phyloP scores from a whole-genome alignment of 2,329 filamentous ascomycete genomes.

The Penicillium aurantiogriseum region DNA sequence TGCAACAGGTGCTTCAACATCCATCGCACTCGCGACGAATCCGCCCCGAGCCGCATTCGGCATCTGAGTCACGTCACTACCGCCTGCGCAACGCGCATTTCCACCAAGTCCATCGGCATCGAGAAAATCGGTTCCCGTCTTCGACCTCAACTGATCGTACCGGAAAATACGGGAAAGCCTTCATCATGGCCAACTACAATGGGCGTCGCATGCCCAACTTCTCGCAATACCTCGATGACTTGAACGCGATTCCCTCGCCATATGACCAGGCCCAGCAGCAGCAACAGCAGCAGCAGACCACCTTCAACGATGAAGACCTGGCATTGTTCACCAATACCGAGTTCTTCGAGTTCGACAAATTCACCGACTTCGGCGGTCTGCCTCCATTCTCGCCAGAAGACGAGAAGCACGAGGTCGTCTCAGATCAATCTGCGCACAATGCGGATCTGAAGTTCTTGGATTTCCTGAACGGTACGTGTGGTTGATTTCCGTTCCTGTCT shows the following conservation, averaged over 20 bases:
- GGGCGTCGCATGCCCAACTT: constrained; percentile 81
- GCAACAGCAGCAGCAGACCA: constrained; percentile 58
- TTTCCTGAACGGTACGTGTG: constrained; percentile 42
- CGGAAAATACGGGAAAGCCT: background rate
- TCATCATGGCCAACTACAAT: constrained; percentile 68
- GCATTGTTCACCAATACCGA: constrained; percentile 79
- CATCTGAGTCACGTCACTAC: constrained; percentile 16
- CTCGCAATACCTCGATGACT: constrained; percentile 81
- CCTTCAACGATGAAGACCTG: constrained; percentile 67
- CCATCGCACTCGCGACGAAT: constrained; percentile 3
- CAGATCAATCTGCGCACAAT: constrained; percentile 24
- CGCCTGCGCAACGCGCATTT: constrained; percentile 12
- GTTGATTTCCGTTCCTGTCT: constrained; percentile 8
- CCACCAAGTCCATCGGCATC: constrained; percentile 4
- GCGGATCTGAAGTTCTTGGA: constrained; percentile 43
- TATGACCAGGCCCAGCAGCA: constrained; percentile 59
- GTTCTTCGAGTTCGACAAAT: constrained; percentile 72
- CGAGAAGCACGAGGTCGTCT: constrained; percentile 24
- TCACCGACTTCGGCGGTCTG: constrained; percentile 32
- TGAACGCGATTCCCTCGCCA: constrained; percentile 69
- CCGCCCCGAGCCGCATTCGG: constrained; percentile 21
- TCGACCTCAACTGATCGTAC: background rate
- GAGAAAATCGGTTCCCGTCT: background rate
- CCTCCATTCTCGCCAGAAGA: constrained; percentile 36
- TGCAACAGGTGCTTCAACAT: background rate